phyloP scores from a whole-genome alignment of 2,329 filamentous ascomycete genomes.

The Apiospora aurea region DNA sequence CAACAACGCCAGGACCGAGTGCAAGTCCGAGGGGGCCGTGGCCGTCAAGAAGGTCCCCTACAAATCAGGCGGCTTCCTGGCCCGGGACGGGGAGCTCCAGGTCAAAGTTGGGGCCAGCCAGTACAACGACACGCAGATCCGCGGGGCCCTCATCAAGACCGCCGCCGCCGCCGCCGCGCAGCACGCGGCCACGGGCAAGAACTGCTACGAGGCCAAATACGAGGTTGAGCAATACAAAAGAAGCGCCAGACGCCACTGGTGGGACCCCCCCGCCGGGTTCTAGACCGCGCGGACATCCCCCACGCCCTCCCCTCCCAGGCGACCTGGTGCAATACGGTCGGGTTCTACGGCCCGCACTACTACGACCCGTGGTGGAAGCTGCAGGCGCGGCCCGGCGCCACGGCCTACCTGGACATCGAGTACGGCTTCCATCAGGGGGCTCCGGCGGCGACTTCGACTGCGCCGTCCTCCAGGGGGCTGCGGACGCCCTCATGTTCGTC shows the following conservation, averaged over 20 bases:
- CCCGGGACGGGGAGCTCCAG: constrained; percentile 25
- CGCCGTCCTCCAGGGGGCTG: constrained; percentile 25
- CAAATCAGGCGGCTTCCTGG: constrained; percentile 17
- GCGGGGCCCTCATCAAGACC: constrained; percentile 25
- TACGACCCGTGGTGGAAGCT: constrained; percentile 28
- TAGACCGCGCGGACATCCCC: background rate
- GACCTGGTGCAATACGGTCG: constrained; percentile 29
- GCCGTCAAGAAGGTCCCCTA: constrained; percentile 25
- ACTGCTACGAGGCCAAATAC: constrained; percentile 37
- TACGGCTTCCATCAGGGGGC: constrained; percentile 25
- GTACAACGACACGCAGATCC: constrained; percentile 28
- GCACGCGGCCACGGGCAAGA: constrained; percentile 39
- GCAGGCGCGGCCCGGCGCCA: constrained; percentile 25
- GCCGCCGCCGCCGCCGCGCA: constrained; percentile 24
- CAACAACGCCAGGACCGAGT: constrained; percentile 21
- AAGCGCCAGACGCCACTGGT: background rate
- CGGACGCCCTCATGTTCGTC: constrained; percentile 20
- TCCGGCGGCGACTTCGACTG: constrained; percentile 25
- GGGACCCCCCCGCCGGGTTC: constrained; percentile 4
- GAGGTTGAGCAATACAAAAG: constrained; percentile 30
- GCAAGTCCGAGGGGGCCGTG: constrained; percentile 25
- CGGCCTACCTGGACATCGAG: constrained; percentile 26
- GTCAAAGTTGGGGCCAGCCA: constrained; percentile 29
- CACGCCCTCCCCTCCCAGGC: constrained; percentile 22
- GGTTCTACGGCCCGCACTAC: constrained; percentile 28